Conservation (phyloP, 371 early-diverging fungal genomes). For the Dipsacomyces acuminosporus region DNA sequence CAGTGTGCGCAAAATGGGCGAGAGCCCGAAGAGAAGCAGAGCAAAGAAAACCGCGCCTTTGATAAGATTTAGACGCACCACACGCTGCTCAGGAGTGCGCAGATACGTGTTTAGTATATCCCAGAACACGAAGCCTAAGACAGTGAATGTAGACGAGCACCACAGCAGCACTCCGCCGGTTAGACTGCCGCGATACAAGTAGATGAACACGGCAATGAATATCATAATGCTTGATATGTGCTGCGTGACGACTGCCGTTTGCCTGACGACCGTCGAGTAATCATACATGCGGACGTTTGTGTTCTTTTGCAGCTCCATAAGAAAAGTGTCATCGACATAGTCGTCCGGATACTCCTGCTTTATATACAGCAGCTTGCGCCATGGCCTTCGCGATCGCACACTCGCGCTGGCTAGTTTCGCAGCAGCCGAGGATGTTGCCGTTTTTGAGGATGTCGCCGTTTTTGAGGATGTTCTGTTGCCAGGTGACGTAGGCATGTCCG, state of each 20-base stretch:
- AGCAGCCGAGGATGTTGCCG: neutral
- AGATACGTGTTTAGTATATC: constrained; percentile 43
- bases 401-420: neutral
- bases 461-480: no score
- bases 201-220: constrained; percentile 82
- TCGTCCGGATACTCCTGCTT: constrained; percentile 90
- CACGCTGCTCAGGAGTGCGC: constrained; percentile 33
- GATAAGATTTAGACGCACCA: constrained; percentile 48
- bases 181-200: constrained; percentile 56
- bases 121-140: constrained; percentile 65
- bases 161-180: constrained; percentile 59
- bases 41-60: constrained; percentile 76
- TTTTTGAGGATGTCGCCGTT: neutral
- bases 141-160: constrained; percentile 55
- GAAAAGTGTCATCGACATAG: constrained; percentile 81
- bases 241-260: constrained; percentile 75
- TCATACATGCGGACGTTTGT: constrained; percentile 70
- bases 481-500: no score
- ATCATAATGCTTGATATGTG: constrained; percentile 77
- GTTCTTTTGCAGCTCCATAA: constrained; percentile 84
- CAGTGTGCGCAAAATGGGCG: constrained; percentile 88
- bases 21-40: constrained; percentile 73
- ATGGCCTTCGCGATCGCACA: constrained; percentile 47
- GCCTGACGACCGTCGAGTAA: constrained; percentile 66
- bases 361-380: constrained; percentile 85